Evolutionary conservation across 257 asterid genomes (phyloP), one percentile per base, ranked within the genome.

Genomic region (Solanum peruvianum): DNA sequence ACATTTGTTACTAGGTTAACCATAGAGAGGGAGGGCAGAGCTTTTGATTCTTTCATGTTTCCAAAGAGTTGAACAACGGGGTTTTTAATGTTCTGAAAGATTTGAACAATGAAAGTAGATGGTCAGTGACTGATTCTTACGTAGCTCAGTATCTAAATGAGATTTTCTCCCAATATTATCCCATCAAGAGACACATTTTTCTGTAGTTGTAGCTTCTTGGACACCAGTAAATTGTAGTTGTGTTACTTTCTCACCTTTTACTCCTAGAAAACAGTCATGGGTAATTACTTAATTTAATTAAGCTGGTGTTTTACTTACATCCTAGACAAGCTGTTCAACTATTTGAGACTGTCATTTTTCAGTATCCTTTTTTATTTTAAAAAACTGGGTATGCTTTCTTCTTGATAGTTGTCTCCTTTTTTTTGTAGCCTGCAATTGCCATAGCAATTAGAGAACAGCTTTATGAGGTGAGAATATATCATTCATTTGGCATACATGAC

Each of bases 391-490:
- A 29, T 31, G 67, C 70, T 81, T 49, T 81, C 20, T 20, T 49
- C n/a, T 81, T 81, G 70, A 81, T 81, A 29, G 31, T 81, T 81
- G 69, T 18, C 85, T 81, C 41, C 29, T 81, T 81, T 67, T 67
- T 58, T 85, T 92, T 91, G 88, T 96, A 97, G 99, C 99, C 99
- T 87, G 99, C 99, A 83, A 86, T 97, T 90, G 97, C 99, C 85
- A 91, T 97, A 91, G 94, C 99, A 80, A 94, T 97, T 75, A 88
- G 99, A 86, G 99, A 97, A 90, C 98, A 97, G 87, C 96, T 97
- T 39, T 97, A 95, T 60, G 99, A 97, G 98, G 99, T 97, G 89
- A 90, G 93, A 37, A 83, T 76, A 8, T 31, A 37, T 47, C 80
- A 77, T 90, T n/a, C 49, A 14, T 44, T 87, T 91, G 66, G 31